phyloP scores from a whole-genome alignment of 768 basidiomycete species.

The Phylloporus arenicola region DNA sequence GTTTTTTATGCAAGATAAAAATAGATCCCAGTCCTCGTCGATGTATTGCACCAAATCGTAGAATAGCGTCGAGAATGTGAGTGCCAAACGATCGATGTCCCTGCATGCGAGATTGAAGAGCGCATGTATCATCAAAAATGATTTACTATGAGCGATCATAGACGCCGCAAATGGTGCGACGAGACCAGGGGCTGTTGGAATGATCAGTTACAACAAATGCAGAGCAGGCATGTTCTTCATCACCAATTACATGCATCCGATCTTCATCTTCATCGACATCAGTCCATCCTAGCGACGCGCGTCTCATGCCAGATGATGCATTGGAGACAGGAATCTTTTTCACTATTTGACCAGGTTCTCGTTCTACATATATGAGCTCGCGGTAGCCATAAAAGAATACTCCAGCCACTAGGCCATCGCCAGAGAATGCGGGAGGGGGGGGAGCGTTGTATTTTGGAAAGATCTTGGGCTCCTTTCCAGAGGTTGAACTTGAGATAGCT shows the following conservation, averaged over 20 bases:
- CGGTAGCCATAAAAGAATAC: background rate
- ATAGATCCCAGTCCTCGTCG: slow-evolving; percentile 1
- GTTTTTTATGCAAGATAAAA: slow-evolving; percentile 1
- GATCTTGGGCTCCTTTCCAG: slow-evolving; percentile 2
- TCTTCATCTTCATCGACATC: background rate
- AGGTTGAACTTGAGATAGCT: slow-evolving; percentile 6
- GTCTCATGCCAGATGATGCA: background rate
- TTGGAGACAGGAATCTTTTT: background rate
- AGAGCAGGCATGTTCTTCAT: background rate
- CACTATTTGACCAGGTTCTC: background rate
- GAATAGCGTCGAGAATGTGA: slow-evolving; percentile 1
- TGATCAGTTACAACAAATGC: background rate
- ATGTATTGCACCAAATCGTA: slow-evolving; percentile 4
- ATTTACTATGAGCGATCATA: slow-evolving; percentile 1
- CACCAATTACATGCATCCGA: background rate
- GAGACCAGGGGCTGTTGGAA: background rate
- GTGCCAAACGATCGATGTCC: background rate
- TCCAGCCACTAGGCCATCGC: background rate
- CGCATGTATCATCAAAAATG: slow-evolving; percentile 8
- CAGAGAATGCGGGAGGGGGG: background rate
- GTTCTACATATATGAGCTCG: background rate
- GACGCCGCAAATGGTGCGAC: slow-evolving; percentile 1
- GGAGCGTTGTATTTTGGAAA: slow-evolving; percentile 2
- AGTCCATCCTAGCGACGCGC: background rate
- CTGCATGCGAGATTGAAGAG: slow-evolving; percentile 7